A percentile compares a stretch with the other conserved stretches of the same genome.
Conservation (phyloP, 1,139 yeast species). For the Geotrichum aggregatum region DNA sequence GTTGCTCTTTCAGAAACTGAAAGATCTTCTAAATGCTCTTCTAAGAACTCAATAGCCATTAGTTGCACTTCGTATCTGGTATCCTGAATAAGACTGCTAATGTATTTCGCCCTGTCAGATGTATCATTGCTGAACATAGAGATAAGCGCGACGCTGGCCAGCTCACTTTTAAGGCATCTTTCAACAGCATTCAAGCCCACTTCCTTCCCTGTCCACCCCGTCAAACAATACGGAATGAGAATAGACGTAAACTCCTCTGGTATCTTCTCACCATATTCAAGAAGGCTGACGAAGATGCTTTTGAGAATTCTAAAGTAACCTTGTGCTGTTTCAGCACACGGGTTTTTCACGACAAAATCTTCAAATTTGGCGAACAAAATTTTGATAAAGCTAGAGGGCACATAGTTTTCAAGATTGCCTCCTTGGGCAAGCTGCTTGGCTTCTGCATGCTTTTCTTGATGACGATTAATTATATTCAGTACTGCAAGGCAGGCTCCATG, state of each 20-base stretch:
- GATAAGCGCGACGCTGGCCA: conserved; percentile 15
- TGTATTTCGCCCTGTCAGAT: conserved; percentile 2
- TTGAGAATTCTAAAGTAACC: conserved; percentile 39
- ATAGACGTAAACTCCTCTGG: conserved; percentile 8
- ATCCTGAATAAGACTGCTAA: conserved; percentile 17
- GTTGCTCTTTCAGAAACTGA: conserved; percentile 12
- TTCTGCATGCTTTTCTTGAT: conserved; percentile 14
- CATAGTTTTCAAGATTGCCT: conserved; percentile 8
- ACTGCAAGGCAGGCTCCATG: conserved; percentile 59
- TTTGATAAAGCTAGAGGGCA: conserved; percentile 22
- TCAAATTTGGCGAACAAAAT: conserved; percentile 26
- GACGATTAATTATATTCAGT: conserved; percentile 16
- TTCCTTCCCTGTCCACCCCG: conserved; percentile 10
- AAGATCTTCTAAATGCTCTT: conserved; percentile 22
- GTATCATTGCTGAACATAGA: not conserved
- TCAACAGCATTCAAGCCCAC: conserved; percentile 17
- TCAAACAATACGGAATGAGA: conserved; percentile 18
- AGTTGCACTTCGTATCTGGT: conserved; percentile 48
- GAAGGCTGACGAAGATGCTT: conserved; percentile 10
- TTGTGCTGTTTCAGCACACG: conserved; percentile 39
- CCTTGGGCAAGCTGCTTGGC: conserved; percentile 20
- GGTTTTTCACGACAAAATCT: conserved; percentile 33
- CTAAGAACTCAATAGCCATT: conserved; percentile 39
- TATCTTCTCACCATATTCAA: not conserved
- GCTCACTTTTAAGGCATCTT: conserved; percentile 20